Percentiles rank a stretch among this genome's conserved stretches.
Evolutionary conservation across 2,329 filamentous ascomycete genomes (phyloP).

Genomic region (Trichocomaceae sp.): DNA sequence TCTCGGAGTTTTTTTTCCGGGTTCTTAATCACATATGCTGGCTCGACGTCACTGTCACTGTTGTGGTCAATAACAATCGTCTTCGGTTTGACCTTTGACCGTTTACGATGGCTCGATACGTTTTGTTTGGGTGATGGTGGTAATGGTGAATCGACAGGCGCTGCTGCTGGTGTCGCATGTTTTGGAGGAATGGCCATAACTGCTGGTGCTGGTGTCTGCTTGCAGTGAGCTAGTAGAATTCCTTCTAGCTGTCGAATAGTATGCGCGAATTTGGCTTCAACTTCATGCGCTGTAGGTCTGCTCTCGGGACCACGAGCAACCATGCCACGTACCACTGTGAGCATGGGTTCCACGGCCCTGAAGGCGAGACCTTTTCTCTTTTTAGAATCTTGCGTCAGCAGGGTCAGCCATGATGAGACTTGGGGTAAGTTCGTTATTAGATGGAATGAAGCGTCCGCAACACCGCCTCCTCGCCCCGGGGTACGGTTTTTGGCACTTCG

Average conservation of each 20-base stretch:
- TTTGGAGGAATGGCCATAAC: not conserved
- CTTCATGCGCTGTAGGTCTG: conserved; percentile 27
- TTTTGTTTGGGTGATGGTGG: not conserved
- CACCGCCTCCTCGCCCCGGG: conserved; percentile 41
- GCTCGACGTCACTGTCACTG: not conserved
- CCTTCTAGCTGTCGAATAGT: conserved; percentile 19
- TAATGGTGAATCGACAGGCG: not conserved
- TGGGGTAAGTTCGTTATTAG: conserved; percentile 46
- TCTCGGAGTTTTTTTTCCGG: not conserved
- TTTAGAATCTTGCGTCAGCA: conserved; percentile 44
- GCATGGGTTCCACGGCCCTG: conserved; percentile 32
- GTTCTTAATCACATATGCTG: not conserved
- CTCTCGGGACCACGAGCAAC: conserved; percentile 27
- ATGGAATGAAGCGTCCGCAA: conserved; percentile 54
- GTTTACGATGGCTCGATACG: not conserved
- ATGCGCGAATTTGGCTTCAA: conserved; percentile 22
- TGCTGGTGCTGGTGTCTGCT: not conserved
- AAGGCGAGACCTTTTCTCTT: conserved; percentile 36
- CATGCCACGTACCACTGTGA: conserved; percentile 34
- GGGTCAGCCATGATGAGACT: conserved; percentile 50
- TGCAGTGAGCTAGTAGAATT: conserved; percentile 13
- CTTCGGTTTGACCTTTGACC: not conserved
- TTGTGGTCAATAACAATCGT: not conserved
- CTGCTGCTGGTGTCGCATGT: not conserved
- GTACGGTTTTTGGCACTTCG: conserved; percentile 48